These are phyloP conservation scores for Cutaneotrichosporon cyanovorans DNA, from an alignment of 1,284 basidiomycete species.

Conservation along the genomic window DNA sequence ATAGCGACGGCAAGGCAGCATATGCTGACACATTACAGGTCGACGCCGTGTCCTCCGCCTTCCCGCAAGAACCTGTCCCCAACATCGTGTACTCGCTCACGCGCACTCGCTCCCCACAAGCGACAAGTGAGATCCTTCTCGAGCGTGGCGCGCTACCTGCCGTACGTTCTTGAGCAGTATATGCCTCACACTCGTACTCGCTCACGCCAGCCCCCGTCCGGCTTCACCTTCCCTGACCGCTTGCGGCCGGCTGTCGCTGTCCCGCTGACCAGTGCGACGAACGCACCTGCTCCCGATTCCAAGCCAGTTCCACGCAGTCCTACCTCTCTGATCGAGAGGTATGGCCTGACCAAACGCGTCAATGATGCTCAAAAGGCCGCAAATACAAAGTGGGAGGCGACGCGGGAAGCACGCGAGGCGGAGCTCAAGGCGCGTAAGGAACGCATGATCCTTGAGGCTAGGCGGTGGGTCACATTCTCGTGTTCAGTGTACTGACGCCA, in stretches of 20 bases:
- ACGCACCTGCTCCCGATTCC: slow-evolving; percentile 6
- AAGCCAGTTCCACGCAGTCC: slow-evolving; percentile 5
- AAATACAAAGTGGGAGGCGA: slow-evolving; percentile 36
- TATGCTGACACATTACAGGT: no score
- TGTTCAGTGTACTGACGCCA: slow-evolving; percentile 11
- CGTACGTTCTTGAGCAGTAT: slow-evolving; percentile 15
- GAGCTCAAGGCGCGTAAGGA: slow-evolving; percentile 40
- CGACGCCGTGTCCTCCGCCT: slow-evolving; percentile 41
- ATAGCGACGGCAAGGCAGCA: no score
- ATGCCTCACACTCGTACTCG: neutral
- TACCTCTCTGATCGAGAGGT: slow-evolving; percentile 35
- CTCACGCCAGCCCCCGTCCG: slow-evolving; percentile 11
- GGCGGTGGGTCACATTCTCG: slow-evolving; percentile 25
- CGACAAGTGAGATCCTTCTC: slow-evolving; percentile 43
- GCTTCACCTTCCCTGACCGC: slow-evolving; percentile 12
- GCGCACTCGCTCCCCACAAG: slow-evolving; percentile 40
- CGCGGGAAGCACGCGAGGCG: slow-evolving; percentile 35
- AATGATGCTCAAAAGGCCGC: slow-evolving; percentile 11
- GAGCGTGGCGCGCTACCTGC: slow-evolving; percentile 37
- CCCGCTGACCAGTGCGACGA: neutral
- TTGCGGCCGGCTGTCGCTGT: slow-evolving; percentile 7
- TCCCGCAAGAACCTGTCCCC: slow-evolving; percentile 40
- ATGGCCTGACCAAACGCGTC: slow-evolving; percentile 24
- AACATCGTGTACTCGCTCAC: slow-evolving; percentile 43
- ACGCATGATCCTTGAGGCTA: slow-evolving; percentile 41